phyloP scores from a whole-genome alignment of 2,329 filamentous ascomycete genomes.

The Trichothecium sympodiale region DNA sequence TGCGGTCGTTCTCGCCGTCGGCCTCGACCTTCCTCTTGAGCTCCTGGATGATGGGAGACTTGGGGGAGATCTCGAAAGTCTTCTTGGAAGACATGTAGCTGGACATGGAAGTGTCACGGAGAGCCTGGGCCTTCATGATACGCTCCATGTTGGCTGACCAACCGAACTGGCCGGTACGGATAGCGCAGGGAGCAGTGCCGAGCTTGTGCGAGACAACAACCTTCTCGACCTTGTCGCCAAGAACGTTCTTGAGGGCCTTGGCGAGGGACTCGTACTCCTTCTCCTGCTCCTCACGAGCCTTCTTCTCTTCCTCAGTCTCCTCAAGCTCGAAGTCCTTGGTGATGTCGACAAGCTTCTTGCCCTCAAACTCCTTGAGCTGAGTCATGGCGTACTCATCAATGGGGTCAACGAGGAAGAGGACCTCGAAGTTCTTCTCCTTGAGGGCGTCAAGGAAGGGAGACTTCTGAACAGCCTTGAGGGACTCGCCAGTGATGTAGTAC shows the following conservation, averaged over 20 bases:
- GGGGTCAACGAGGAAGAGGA: constrained; percentile 97
- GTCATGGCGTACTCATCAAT: constrained; percentile 99
- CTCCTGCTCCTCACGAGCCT: constrained; percentile 85
- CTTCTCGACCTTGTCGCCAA: constrained; percentile 99
- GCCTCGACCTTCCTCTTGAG: constrained; percentile 98
- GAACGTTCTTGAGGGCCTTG: constrained; percentile 97
- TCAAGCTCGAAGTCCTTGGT: constrained; percentile 99
- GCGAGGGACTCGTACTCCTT: constrained; percentile 93
- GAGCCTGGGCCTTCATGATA: constrained; percentile 99
- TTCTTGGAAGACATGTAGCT: constrained; percentile 99
- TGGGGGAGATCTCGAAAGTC: constrained; percentile 99
- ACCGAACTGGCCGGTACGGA: constrained; percentile 98
- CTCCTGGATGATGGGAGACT: constrained; percentile 95
- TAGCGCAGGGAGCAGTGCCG: constrained; percentile 85
- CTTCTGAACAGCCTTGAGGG: constrained; percentile 93
- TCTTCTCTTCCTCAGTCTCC: constrained; percentile 99
- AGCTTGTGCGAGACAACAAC: constrained; percentile 99
- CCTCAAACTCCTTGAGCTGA: constrained; percentile 99
- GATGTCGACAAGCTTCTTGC: constrained; percentile 99
- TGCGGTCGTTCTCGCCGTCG: constrained; percentile 96
- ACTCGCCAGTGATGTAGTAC: constrained; percentile 99
- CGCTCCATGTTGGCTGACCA: constrained; percentile 99
- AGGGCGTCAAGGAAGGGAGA: constrained; percentile 98
- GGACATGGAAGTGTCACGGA: constrained; percentile 98
- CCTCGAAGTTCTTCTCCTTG: constrained; percentile 98